Percentiles rank a stretch among this genome's conserved stretches.
phyloP scores from a whole-genome alignment of 805 yeast species.

The Spathaspora gorwiae region DNA sequence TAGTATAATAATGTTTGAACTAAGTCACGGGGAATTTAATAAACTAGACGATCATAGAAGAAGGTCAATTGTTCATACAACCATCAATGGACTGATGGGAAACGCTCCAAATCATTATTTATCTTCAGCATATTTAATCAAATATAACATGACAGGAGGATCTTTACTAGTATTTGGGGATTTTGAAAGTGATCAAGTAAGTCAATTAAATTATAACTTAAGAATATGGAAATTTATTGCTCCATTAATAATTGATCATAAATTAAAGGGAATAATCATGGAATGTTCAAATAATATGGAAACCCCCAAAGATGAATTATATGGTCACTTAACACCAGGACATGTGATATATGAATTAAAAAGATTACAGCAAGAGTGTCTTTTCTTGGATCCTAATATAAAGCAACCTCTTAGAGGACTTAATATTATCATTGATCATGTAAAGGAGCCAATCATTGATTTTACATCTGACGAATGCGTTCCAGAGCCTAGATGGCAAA shows the following conservation, averaged over 20 bases:
- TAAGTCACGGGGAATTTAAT: conserved; percentile 28
- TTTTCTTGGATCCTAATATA: conserved; percentile 7
- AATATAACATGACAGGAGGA: conserved; percentile 24
- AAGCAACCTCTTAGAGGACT: conserved; percentile 38
- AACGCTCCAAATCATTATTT: conserved; percentile 19
- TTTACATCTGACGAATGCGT: conserved; percentile 19
- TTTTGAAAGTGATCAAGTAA: conserved; percentile 61
- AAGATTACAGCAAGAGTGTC: conserved; percentile 15
- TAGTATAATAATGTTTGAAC: conserved; percentile 25
- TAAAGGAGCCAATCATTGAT: conserved; percentile 41
- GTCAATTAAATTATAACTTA: conserved; percentile 33
- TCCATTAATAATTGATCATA: conserved; percentile 31
- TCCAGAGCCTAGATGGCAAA: conserved; percentile 55
- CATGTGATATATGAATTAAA: conserved; percentile 56
- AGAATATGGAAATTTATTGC: conserved; percentile 58
- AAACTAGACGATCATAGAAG: conserved; percentile 4
- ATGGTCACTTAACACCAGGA: conserved; percentile 77
- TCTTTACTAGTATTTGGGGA: conserved; percentile 74
- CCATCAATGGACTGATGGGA: background rate
- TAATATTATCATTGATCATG: conserved; percentile 45
- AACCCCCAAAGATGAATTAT: conserved; percentile 45
- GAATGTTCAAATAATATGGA: conserved; percentile 63
- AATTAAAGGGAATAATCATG: conserved; percentile 54
- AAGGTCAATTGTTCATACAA: conserved; percentile 1
- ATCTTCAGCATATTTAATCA: conserved; percentile 60